A percentile compares a stretch with the other conserved stretches of the same genome.
Evolutionary conservation across 1,284 basidiomycete genomes (phyloP).

Genomic region (Chalciporus piperatoides): DNA sequence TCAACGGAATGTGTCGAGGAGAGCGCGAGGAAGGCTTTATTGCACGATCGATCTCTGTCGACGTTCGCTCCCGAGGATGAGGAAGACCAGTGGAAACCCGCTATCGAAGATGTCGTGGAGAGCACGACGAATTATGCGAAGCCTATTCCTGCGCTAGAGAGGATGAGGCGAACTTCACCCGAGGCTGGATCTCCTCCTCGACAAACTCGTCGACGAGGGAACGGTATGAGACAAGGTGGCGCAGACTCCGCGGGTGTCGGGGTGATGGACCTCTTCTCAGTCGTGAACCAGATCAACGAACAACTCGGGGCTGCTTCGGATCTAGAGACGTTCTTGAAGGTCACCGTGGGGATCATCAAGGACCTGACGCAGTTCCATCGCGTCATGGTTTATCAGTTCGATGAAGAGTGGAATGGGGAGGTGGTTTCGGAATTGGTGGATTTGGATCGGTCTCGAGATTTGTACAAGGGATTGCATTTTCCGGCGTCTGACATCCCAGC

Average conservation of each 20-base stretch:
- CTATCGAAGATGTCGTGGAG: slow-evolving; percentile 63
- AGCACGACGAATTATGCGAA: slow-evolving; percentile 73
- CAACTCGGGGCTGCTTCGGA: slow-evolving; percentile 73
- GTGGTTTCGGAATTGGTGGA: slow-evolving; percentile 85
- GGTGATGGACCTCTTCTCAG: slow-evolving; percentile 79
- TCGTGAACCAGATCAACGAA: slow-evolving; percentile 83
- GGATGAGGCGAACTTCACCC: slow-evolving; percentile 48
- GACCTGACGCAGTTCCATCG: slow-evolving; percentile 83
- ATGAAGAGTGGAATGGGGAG: slow-evolving; percentile 70
- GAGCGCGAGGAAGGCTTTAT: too few species aligned
- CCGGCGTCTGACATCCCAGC: slow-evolving; percentile 57
- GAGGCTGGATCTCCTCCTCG: background rate
- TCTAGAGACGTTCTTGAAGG: slow-evolving; percentile 71
- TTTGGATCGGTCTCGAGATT: slow-evolving; percentile 75
- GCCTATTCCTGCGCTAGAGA: slow-evolving; percentile 71
- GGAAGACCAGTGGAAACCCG: slow-evolving; percentile 47
- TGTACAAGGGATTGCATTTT: slow-evolving; percentile 77
- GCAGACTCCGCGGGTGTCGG: slow-evolving; percentile 42
- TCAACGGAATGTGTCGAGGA: background rate
- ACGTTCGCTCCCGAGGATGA: slow-evolving; percentile 8
- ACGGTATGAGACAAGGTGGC: slow-evolving; percentile 12
- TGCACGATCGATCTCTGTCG: background rate
- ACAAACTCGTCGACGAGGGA: background rate
- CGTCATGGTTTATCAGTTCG: slow-evolving; percentile 87
- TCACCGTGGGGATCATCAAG: slow-evolving; percentile 78